A percentile compares a stretch with the other conserved stretches of the same genome.
phyloP scores from a whole-genome alignment of 768 basidiomycete species.

The Suillus clintonianus region DNA sequence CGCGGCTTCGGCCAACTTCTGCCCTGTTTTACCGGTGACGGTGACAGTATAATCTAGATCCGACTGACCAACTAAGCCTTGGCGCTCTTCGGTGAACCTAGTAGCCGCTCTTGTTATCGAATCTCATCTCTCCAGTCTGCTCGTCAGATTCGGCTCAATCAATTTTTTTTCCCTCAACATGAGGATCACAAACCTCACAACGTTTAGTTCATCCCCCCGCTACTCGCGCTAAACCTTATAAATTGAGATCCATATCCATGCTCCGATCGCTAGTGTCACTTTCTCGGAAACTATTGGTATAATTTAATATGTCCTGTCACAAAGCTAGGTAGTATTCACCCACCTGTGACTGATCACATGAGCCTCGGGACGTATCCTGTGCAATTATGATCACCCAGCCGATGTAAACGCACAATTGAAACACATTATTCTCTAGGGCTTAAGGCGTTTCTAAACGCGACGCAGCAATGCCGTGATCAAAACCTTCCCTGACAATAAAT shows the following conservation, averaged over 20 bases:
- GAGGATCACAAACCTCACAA: slow-evolving; percentile 22
- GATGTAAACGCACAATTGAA: slow-evolving; percentile 8
- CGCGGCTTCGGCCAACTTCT: slow-evolving; percentile 29
- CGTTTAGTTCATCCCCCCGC: slow-evolving; percentile 37
- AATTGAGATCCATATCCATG: slow-evolving; percentile 10
- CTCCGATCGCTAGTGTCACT: slow-evolving; percentile 20
- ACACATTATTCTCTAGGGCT: slow-evolving; percentile 20
- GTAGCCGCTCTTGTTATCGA: slow-evolving; percentile 6
- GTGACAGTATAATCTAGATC: slow-evolving; percentile 21
- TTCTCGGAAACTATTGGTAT: slow-evolving; percentile 14
- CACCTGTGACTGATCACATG: slow-evolving; percentile 26
- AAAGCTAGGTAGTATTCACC: slow-evolving; percentile 9
- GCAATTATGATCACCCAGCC: slow-evolving; percentile 8
- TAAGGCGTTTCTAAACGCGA: slow-evolving; percentile 22
- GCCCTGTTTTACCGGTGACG: background rate
- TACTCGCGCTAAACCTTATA: slow-evolving; percentile 25
- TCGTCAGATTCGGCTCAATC: slow-evolving; percentile 2
- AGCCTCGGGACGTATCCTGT: slow-evolving; percentile 11
- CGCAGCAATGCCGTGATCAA: slow-evolving; percentile 26
- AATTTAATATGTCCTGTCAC: slow-evolving; percentile 18
- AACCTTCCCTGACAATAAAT: slow-evolving; percentile 1
- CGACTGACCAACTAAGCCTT: slow-evolving; percentile 27
- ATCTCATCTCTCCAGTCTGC: slow-evolving; percentile 11
- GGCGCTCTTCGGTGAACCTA: slow-evolving; percentile 15
- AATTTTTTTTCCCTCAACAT: slow-evolving; percentile 16